These are phyloP conservation scores for Erysimum cheiri DNA, from an alignment of 441 rosid species.

Conservation along the genomic window DNA sequence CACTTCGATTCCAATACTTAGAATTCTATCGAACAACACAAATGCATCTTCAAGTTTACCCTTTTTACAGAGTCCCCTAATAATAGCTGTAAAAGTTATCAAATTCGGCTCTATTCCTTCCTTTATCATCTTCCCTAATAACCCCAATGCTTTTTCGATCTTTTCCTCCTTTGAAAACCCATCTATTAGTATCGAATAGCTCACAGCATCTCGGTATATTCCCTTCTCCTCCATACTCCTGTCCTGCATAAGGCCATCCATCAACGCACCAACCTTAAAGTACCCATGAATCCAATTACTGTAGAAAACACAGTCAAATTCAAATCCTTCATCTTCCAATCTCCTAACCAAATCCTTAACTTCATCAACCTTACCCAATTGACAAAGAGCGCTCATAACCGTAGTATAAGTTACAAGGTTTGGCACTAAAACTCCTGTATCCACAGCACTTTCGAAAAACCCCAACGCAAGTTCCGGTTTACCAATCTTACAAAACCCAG, in stretches of 20 bases:
- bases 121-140: conserved; percentile 65
- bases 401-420: conserved; percentile 70
- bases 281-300: conserved; percentile 73
- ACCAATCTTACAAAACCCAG: conserved; percentile 71
- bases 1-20: conserved; percentile 53
- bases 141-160: conserved; percentile 56
- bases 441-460: conserved; percentile 57
- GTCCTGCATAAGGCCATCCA: conserved; percentile 60
- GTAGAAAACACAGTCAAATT: conserved; percentile 67
- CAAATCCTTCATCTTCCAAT: conserved; percentile 62
- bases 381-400: conserved; percentile 60
- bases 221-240: conserved; percentile 59
- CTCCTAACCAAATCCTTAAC: conserved; percentile 51
- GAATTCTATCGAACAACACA: conserved; percentile 54
- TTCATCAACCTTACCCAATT: conserved; percentile 62
- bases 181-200: conserved; percentile 67
- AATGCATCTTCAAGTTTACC: conserved; percentile 70
- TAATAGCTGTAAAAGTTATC: conserved; percentile 60
- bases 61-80: conserved; percentile 66
- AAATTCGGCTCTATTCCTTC: conserved; percentile 63
- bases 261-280: conserved; percentile 48
- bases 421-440: conserved; percentile 61
- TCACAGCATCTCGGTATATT: conserved; percentile 50
- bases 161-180: conserved; percentile 59
- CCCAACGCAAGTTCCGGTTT: conserved; percentile 69